Base-by-base conservation (phyloP, 371 early-diverging fungal genomes). In the Mucor sp. region DNA sequence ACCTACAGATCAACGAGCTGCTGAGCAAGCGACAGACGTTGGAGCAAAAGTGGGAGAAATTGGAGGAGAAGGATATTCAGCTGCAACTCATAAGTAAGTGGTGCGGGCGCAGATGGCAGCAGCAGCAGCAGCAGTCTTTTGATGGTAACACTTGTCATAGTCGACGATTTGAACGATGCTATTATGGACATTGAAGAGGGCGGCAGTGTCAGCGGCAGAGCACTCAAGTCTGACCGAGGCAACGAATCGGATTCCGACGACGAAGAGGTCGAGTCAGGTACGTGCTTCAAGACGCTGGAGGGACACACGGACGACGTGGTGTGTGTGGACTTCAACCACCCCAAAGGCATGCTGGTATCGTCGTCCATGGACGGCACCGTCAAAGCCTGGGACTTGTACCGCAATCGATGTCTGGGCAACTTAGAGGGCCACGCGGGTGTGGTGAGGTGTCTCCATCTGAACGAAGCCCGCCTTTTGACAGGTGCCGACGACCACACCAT, bases 401-500 rank as follows among this genome's bases (percentile, higher is more conserved):
- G 78, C 9, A 80, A 86, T 47, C 80, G 77, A 14, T 89, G 88
- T 58, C 66, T 83, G 12, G 93, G 89, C 17, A 75, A 75, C 6
- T 67, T 92, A 32, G 79, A 83, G 37, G 90, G 88, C 1, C 91
- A 90, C 65, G 65, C 80, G 33, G 89, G 88, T 25, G 69, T 80
- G 25, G 85, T 91, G 15, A 85, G 91, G 35, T 84, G 91, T 47
- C 82, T 94, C 25, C 95, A 93, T 65, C 76, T 92, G 19, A 85
- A 85, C 19, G 79, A 87, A 60, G 87, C 80, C 15, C 68, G 70
- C 3, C 79, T 95, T 21, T 79, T 94, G 65, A 93, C 94, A 8
- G 94, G 93, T 14, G 87, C 94, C 3, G 89, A 90, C 53, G 95
- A 96, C 68, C 79, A 86, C 47, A 87, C 93, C 9, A 89, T 95